Percentiles rank a stretch among this genome's conserved stretches.
phyloP scores from a whole-genome alignment of 2,329 filamentous ascomycete genomes.

The Huntiella moniliformis region DNA sequence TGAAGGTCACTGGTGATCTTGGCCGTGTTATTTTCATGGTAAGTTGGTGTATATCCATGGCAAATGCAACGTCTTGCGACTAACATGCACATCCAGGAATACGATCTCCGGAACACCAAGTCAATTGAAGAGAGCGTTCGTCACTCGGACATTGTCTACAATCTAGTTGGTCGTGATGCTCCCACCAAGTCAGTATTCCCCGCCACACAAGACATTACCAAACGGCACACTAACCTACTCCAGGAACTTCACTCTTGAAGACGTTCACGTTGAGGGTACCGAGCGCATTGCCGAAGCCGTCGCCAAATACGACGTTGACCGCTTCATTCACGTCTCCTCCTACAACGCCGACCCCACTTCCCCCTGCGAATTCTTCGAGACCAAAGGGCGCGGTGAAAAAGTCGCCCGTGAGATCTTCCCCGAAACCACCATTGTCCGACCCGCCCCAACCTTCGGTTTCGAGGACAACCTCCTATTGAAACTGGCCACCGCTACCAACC shows the following conservation, averaged over 20 bases:
- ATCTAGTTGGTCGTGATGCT: conserved; percentile 84
- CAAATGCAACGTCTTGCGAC: background rate
- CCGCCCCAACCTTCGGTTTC: conserved; percentile 83
- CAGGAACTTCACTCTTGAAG: conserved; percentile 82
- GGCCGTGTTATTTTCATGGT: conserved; percentile 77
- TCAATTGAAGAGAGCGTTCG: conserved; percentile 94
- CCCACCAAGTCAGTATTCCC: conserved; percentile 59
- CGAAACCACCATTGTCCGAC: conserved; percentile 90
- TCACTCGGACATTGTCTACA: conserved; percentile 95
- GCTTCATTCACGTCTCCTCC: conserved; percentile 90
- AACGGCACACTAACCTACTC: conserved; percentile 18
- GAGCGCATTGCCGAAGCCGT: conserved; percentile 86
- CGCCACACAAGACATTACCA: conserved; percentile 9
- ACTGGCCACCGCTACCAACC: conserved; percentile 60
- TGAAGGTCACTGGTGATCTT: conserved; percentile 90
- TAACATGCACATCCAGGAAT: conserved; percentile 43
- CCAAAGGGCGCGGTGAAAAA: conserved; percentile 72
- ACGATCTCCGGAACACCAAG: conserved; percentile 79
- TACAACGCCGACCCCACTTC: conserved; percentile 75
- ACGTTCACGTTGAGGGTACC: conserved; percentile 83
- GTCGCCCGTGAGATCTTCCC: conserved; percentile 79
- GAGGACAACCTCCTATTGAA: conserved; percentile 83
- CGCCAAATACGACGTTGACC: conserved; percentile 94
- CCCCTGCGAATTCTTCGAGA: conserved; percentile 72
- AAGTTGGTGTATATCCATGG: conserved; percentile 16